Conservation (phyloP, 441 rosid species). For the Daphne laureola region DNA sequence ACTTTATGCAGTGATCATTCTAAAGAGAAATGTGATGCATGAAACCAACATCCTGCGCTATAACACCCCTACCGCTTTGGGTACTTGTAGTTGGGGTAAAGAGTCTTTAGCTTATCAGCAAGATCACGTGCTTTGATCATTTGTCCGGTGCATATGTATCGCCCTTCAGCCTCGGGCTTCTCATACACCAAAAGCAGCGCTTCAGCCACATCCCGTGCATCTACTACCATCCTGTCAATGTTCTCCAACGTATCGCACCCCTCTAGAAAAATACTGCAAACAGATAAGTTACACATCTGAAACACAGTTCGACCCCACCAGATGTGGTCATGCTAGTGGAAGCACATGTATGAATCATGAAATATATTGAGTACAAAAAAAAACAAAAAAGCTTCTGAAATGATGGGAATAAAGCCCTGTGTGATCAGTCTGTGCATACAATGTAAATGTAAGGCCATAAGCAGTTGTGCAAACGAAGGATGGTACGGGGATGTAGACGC, state of each 20-base stretch:
- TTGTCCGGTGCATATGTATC: constrained; percentile 23
- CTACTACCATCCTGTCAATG: constrained; percentile 13
- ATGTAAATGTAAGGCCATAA: too few relatives aligned
- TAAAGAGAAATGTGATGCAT: background rate
- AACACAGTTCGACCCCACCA: too few relatives aligned
- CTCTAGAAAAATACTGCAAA: constrained; percentile 12
- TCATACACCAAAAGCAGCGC: constrained; percentile 22
- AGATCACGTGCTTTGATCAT: constrained; percentile 9
- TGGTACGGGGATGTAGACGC: background rate
- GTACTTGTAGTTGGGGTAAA: constrained; percentile 21
- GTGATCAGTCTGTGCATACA: too few relatives aligned
- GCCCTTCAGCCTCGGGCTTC: constrained; percentile 27
- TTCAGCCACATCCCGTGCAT: constrained; percentile 23
- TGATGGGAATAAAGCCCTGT: too few relatives aligned
- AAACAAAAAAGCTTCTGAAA: too few relatives aligned
- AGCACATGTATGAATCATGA: too few relatives aligned
- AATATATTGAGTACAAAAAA: too few relatives aligned
- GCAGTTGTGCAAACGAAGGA: too few relatives aligned
- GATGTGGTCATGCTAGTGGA: too few relatives aligned
- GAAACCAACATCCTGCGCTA: background rate
- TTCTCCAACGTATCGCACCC: constrained; percentile 20
- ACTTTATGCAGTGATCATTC: too few relatives aligned
- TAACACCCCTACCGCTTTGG: constrained; percentile 3
- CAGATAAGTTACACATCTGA: too few relatives aligned
- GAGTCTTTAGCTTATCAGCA: constrained; percentile 20